phyloP scores from a whole-genome alignment of 768 basidiomycete species.

The Nevesoporus exiguus region DNA sequence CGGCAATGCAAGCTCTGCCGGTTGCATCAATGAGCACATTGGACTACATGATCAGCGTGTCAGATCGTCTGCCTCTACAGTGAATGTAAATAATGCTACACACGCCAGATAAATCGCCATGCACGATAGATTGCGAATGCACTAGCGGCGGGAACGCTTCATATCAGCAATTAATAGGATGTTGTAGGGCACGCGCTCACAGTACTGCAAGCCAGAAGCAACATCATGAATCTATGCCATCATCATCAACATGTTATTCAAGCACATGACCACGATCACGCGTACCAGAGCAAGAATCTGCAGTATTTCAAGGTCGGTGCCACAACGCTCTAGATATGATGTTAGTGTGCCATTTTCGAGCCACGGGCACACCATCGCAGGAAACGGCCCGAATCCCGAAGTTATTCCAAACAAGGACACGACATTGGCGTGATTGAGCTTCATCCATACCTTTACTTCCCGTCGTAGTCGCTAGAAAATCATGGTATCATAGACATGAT shows the following conservation, averaged over 20 bases:
- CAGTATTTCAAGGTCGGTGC: background rate
- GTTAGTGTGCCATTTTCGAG: background rate
- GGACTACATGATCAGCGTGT: background rate
- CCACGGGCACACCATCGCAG: conserved; percentile 4
- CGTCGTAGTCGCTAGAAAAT: background rate
- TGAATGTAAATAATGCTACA: background rate
- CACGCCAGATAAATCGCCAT: conserved; percentile 1
- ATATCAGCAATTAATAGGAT: background rate
- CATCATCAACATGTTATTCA: background rate
- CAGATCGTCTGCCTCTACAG: background rate
- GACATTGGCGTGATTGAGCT: conserved; percentile 1
- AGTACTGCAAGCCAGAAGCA: conserved; percentile 1
- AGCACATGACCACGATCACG: background rate
- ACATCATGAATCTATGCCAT: background rate
- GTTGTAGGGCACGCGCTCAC: background rate
- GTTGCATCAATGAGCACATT: background rate
- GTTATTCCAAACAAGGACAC: background rate
- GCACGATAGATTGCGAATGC: background rate
- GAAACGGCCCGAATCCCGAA: background rate
- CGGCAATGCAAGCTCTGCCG: background rate
- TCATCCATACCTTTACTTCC: conserved; percentile 7
- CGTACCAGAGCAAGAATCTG: background rate
- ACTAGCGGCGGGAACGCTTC: background rate
- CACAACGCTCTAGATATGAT: background rate
- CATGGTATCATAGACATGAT: background rate